Base-by-base conservation (phyloP, 2,329 filamentous ascomycete genomes). In the Pestalotiopsis sp. region DNA sequence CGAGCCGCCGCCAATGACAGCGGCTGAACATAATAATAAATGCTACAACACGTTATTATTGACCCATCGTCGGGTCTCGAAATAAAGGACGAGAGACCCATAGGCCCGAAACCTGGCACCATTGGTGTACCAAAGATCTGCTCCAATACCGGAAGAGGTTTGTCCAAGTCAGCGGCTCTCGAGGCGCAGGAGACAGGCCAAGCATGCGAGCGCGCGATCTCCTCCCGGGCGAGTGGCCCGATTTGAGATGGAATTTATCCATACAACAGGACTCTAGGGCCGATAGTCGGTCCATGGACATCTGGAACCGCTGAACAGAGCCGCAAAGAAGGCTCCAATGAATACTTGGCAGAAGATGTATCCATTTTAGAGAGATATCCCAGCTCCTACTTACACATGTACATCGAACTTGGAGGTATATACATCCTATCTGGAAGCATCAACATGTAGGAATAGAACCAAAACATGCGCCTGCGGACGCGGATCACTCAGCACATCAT, bases 1-100 rank as follows among this genome's bases (percentile, higher is more conserved):
- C 79, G 75, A 67, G 67, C 72, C n/a, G 75, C 74, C 49, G 75
- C 73, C 20, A 67, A 31, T 20, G 65, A 61, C 13, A 56, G 65
- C 36, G 31, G 41, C 17, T 41, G 56, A 58, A 20, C 6, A 6
- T 36, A 4, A 17, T 20, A 1, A 41, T 2, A 9, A 6, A 11
- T 59, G n/a, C 45, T n/a, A 52, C 4, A 11, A n/a, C 1, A 9
- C 45, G 11, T 52, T 9, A 36, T 36, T 3, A 36, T 2, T 9
- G 9, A 36, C 7, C 7, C 7, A 2, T 36, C 31, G 9, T 7
- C 7, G 27, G 7, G 31, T 6, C 31, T 36, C 31, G 31, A 36
- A 36, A 9, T 2, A 36, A 31, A 9, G 31, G 9, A 36, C 31
- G 1, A 6, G 7, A 36, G 2, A 36, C 7, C 5, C 31, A 9